Base-by-base conservation (phyloP, 192 early-diverging fungal species). In the Dissophora globulifera region DNA sequence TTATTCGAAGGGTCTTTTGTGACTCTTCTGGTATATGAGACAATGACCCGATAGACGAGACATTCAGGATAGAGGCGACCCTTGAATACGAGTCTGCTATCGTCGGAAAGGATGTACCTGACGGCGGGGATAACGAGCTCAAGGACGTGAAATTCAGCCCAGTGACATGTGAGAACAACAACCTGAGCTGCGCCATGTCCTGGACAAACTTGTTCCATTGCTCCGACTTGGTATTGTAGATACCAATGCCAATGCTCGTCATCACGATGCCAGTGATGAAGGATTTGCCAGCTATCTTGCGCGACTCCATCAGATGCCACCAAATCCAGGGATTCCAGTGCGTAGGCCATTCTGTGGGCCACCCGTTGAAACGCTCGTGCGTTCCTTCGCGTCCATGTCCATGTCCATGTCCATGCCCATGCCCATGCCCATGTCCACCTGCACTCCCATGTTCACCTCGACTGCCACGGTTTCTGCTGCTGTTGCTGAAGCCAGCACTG, bases 1-100 rank as follows among this genome's bases (percentile, higher is more conserved):
- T 7, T 60, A 71, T 71, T 46, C 27, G 35, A 20, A 62, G 31
- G 6, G 49, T 32, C 29, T 71, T 71, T 0, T 57, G 23, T 9
- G 46, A 57, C 7, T 33, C 58, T 3, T 48, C 42, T 10, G 20
- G 12, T 0, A 42, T 49, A 1, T 60, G 40, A 0, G 58, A 61
- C 3, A 15, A 7, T n/a, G 20, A 23, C 29, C 30, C 15, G n/a
- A 9, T 2, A 25, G 16, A 41, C 13, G 35, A 27, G 40, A n/a
- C 8, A 27, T 6, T 16, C 41, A n/a, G 43, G 1, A 16, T 0
- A 25, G 25, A 10, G 31, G n/a, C 23, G 13, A 12, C 26, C 2
- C 10, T 47, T 29, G 27, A 8, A 26, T 30, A 31, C 6, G 10
- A 27, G 13, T 11, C 11, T 9, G 47, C 15, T 27, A 25, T 6